These are phyloP conservation scores for Exobasidium cylindrosporum DNA, from an alignment of 1,284 basidiomycete species.

Conservation along the genomic window DNA sequence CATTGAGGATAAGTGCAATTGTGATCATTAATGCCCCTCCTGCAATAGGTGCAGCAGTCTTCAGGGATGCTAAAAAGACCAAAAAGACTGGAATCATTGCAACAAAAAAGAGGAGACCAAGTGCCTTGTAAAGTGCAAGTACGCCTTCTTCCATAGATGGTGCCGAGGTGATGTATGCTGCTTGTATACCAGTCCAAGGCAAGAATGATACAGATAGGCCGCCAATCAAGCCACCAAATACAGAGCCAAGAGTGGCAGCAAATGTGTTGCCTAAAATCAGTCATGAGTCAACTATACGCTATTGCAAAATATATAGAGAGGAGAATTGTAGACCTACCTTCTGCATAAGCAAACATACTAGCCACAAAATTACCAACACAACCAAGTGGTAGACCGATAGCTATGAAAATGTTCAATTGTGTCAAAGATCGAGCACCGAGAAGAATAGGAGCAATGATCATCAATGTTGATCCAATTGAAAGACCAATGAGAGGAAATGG, in stretches of 20 bases:
- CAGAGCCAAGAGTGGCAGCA: slow-evolving; percentile 25
- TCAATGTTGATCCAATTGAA: slow-evolving; percentile 23
- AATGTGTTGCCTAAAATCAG: slow-evolving; percentile 23
- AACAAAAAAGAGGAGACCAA: slow-evolving; percentile 25
- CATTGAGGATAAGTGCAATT: slow-evolving; percentile 22
- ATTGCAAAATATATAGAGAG: not conserved
- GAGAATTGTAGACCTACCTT: slow-evolving; percentile 15
- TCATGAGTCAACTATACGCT: no score
- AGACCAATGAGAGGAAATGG: slow-evolving; percentile 23
- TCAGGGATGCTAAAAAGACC: slow-evolving; percentile 25
- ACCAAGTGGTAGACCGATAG: slow-evolving; percentile 29
- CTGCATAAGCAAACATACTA: slow-evolving; percentile 32
- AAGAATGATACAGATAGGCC: slow-evolving; percentile 29
- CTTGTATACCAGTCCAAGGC: slow-evolving; percentile 36
- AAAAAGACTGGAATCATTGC: slow-evolving; percentile 36
- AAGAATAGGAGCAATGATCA: slow-evolving; percentile 28
- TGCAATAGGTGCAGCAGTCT: slow-evolving; percentile 23
- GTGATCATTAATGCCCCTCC: slow-evolving; percentile 25
- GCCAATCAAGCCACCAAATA: slow-evolving; percentile 25
- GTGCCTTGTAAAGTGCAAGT: slow-evolving; percentile 24
- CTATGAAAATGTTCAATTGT: slow-evolving; percentile 17
- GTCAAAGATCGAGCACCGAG: slow-evolving; percentile 9
- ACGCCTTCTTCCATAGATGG: slow-evolving; percentile 16
- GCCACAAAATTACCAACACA: slow-evolving; percentile 33
- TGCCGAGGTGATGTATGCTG: slow-evolving; percentile 23